Evolutionary conservation across 352 stramenopile species (phyloP), one percentile per base, ranked within the genome.

Genomic region (Peronospora destructor): DNA sequence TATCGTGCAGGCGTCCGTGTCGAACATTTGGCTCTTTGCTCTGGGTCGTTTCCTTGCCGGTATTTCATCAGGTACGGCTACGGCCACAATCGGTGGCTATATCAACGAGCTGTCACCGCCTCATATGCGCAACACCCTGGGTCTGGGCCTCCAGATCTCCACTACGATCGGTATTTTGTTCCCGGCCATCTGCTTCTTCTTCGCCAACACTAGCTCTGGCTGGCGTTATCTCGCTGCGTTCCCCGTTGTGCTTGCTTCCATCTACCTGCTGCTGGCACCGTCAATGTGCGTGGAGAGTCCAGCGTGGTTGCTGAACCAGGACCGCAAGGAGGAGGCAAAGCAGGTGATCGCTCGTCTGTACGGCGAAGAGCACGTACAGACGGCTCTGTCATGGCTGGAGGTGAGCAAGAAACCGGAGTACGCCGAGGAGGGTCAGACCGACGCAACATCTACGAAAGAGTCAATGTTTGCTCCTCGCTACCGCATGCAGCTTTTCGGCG

Each of bases 401-500:
- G 46, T 60, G 33, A 56, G 11, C 43, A 59, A 59, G 38, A 43
- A 42, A 2, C 32, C 30, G 3, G 41, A 29, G 2, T 44, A 10
- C 19, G 37, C 44, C 3, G 45, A 57, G 16, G 48, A 73, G 17
- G 58, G 62, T 13, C 34, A 46, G 17, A 32, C 49, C 4, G 30
- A 21, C 29, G 21, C 26, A 16, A n/a, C 38, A 1, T 35, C 41
- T 4, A 54, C 62, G 5, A 70, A 67, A 48, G 61, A 79, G 9
- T 59, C 74, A 4, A 61, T 77, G 28, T 74, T 72, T 2, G 41
- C 62, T 1, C 50, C 47, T 12, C 51, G 76, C 16, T 67, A 64
- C 7, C 56, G 63, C 11, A 53, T 65, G 39, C 71, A 83, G 53
- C 70, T 83, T 51, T 61, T 86, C 8, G 67, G 59, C 0, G 75